Evolutionary conservation across 2,329 filamentous ascomycete genomes (phyloP), one percentile per base, ranked within the genome.

Genomic region (Lecanosticta acicola): DNA sequence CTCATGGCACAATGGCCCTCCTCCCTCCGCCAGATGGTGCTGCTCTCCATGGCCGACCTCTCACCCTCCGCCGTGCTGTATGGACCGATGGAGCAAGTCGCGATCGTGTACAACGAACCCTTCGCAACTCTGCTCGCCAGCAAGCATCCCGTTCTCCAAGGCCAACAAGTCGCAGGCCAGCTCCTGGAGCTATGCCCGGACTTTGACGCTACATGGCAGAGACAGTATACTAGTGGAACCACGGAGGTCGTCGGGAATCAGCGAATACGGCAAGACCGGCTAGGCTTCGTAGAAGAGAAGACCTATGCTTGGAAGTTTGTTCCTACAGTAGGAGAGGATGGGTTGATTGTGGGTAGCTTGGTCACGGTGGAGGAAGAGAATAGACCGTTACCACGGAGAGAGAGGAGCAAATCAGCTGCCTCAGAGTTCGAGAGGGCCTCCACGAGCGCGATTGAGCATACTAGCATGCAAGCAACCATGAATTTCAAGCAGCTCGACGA

Each of bases 41-140:
- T 53, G 1, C 17, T 53, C 7, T 39, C 39, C 18, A 46, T 49
- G 34, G 53, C 53, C 4, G 50, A 55, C 24, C 40, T 41, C 8
- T 39, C 41, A 13, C 41, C 53, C 10, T 50, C 50, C 9, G 53
- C 50, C 7, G 48, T 55, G 17, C 19, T 53, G 1, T 49, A 47
- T 39, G 50, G 50, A 10, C 26, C 39, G 4, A 5, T 39, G 26
- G 44, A 44, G 4, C 26, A 49, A 1, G 26, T 43, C 10, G 39
- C 45, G 2, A 44, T 56, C 14, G 48, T 59, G 9, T 59, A 57
- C 47, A 59, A 59, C 20, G 56, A 57, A 32, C 29, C 48, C 7
- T 57, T 53, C 24, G 41, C 52, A 3, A 36, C 24, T 2, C 29
- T 57, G 17, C 49, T 59, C 18, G 51, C 48, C 9, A 43, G 24